These are phyloP conservation scores for Lipomyces mesembrius DNA, from an alignment of 805 yeast genomes.

Conservation along the genomic window DNA sequence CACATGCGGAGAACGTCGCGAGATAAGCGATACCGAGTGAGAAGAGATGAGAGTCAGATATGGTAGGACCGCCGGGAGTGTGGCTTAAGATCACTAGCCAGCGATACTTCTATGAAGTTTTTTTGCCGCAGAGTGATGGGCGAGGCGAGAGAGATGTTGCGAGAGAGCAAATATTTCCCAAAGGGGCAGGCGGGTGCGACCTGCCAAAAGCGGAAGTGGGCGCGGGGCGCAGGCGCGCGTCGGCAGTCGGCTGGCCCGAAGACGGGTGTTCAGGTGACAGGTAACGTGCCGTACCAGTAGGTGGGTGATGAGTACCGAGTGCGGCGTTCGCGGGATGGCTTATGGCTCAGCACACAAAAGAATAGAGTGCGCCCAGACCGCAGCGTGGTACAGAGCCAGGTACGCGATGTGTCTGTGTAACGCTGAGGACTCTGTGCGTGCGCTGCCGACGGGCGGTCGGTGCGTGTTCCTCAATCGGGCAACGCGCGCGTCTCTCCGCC, in stretches of 20 bases:
- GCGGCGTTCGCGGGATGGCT: not conserved
- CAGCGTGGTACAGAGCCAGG: not conserved
- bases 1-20: too few species aligned
- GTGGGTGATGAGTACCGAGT: too few species aligned
- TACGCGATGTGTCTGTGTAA: not conserved
- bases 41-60: too few species aligned
- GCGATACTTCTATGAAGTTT: too few species aligned
- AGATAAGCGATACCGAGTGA: too few species aligned
- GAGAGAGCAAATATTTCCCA: not conserved
- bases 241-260: not conserved
- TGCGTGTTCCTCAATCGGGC: constrained; percentile 21
- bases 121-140: too few species aligned
- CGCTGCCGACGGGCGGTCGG: constrained; percentile 12
- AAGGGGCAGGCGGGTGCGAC: not conserved
- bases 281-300: not conserved
- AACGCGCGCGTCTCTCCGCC: constrained; percentile 4
- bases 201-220: not conserved
- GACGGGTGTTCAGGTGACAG: not conserved
- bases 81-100: too few species aligned
- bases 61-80: too few species aligned
- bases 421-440: not conserved
- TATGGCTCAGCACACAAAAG: not conserved
- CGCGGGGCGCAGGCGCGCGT: not conserved
- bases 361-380: not conserved
- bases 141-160: too few species aligned